Evolutionary conservation across 2,329 filamentous ascomycete genomes (phyloP), one percentile per base, ranked within the genome.

Genomic region (Trichoderma sp.): DNA sequence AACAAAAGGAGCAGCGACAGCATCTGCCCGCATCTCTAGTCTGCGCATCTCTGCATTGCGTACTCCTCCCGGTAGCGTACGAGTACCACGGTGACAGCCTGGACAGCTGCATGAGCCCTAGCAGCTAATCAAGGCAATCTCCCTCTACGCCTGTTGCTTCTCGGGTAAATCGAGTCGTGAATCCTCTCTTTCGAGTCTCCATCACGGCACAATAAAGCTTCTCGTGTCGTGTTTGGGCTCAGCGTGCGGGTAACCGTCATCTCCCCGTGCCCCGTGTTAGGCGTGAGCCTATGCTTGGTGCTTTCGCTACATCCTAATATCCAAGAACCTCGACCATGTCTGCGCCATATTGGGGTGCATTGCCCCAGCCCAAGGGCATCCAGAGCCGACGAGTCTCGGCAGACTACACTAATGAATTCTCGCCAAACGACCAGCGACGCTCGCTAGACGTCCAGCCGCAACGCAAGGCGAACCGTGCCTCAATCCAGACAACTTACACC

Each of bases 261-360:
- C 67, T 53, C 57, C n/a, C 13, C 12, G 28, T 28, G 28, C 2
- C 7, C 65, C 57, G 65, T 32, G 8, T 59, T 47, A 17, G 65
- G 53, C 65, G 26, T 17, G 28, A 47, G 34, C 65, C 65, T 20
- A 43, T 58, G 13, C 34, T 68, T 32, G 50, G 34, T 59, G 34
- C 3, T n/a, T 53, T 68, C 36, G n/a, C n/a, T n/a, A 15, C 23
- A 28, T 26, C 30, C 55, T 58, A 50, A 43, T 61, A 17, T 50
- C 30, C 36, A 15, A 34, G n/a, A 59, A 32, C 15, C 67, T 47
- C 43, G 34, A 77, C 78, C 79, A 87, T 86, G 84, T 81, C 85
- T 69, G 67, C 67, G 43, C 85, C 86, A 50, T 90, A 89, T 81
- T 89, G 88, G 88, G 87, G 87, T 78, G 81, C 88, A 77, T 82